Percentiles rank a stretch among this genome's conserved stretches.
These are phyloP conservation scores for Nemania serpens DNA, from an alignment of 2,329 filamentous ascomycete genomes.

Conservation along the genomic window DNA sequence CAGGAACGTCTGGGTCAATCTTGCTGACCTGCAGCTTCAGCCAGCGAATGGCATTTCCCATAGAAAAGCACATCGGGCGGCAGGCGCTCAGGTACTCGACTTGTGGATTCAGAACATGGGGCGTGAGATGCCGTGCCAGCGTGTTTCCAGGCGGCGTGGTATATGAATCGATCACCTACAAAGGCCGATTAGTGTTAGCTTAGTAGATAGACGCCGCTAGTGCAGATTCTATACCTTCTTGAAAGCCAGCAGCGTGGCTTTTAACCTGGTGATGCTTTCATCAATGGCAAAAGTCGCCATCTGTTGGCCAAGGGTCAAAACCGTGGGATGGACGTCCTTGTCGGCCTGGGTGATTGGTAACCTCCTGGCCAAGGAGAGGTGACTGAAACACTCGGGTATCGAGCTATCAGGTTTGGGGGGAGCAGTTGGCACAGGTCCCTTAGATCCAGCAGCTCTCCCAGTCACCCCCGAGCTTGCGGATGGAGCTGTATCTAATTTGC, in stretches of 20 bases:
- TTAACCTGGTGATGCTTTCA: slow-evolving; percentile 85
- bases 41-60: slow-evolving; percentile 95
- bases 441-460: slow-evolving; percentile 40
- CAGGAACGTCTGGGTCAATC: slow-evolving; percentile 83
- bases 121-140: slow-evolving; percentile 86
- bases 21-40: slow-evolving; percentile 91
- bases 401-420: slow-evolving; percentile 65
- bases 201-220: background rate
- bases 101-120: slow-evolving; percentile 89
- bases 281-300: slow-evolving; percentile 87
- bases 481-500: slow-evolving; percentile 51
- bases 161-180: slow-evolving; percentile 87
- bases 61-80: slow-evolving; percentile 92
- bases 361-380: slow-evolving; percentile 71
- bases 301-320: slow-evolving; percentile 85
- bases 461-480: slow-evolving; percentile 36
- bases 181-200: slow-evolving; percentile 7
- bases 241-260: slow-evolving; percentile 86
- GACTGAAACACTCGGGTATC: slow-evolving; percentile 75
- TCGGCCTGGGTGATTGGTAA: slow-evolving; percentile 62
- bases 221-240: slow-evolving; percentile 67
- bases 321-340: slow-evolving; percentile 82
- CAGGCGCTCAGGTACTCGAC: slow-evolving; percentile 94
- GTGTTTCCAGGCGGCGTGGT: slow-evolving; percentile 83
- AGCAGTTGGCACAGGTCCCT: slow-evolving; percentile 44